Evolutionary conservation across 2,329 filamentous ascomycete species (phyloP).

Genomic region (Talaromyces islandicus): DNA sequence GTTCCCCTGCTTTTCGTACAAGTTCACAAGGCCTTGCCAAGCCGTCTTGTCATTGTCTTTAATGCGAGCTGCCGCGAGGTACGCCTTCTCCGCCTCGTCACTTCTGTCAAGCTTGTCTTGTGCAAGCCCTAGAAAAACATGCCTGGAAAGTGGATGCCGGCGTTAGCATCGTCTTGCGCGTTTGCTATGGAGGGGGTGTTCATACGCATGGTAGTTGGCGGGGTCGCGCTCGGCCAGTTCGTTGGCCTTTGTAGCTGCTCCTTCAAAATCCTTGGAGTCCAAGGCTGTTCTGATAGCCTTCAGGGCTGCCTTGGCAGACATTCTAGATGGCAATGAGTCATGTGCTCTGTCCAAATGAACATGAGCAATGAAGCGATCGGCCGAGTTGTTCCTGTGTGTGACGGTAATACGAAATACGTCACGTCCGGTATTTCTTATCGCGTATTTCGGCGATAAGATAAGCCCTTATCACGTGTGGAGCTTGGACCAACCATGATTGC

Average conservation of each 20-base stretch:
- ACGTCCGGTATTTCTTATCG: background rate
- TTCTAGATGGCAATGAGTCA: conserved; percentile 19
- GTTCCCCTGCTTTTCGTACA: conserved; percentile 73
- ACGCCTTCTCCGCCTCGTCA: conserved; percentile 70
- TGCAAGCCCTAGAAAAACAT: conserved; percentile 83
- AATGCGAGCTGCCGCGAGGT: conserved; percentile 63
- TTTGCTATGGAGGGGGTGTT: background rate
- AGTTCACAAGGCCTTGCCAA: conserved; percentile 81
- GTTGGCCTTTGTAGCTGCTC: conserved; percentile 64
- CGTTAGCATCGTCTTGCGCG: conserved; percentile 8
- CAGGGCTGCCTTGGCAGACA: conserved; percentile 62
- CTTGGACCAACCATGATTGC: background rate
- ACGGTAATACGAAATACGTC: background rate
- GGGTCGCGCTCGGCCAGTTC: conserved; percentile 66
- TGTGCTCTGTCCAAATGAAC: background rate
- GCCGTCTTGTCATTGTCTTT: conserved; percentile 74
- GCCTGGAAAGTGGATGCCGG: conserved; percentile 39
- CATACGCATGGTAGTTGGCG: conserved; percentile 73
- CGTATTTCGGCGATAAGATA: background rate
- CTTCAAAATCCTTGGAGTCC: conserved; percentile 71
- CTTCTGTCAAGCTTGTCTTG: conserved; percentile 67
- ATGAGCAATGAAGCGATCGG: background rate
- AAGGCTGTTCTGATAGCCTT: conserved; percentile 77
- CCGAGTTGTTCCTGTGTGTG: background rate
- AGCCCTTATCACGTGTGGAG: background rate